Conservation (phyloP, 495 filamentous ascomycete genomes). For the Talaromyces ruber region DNA sequence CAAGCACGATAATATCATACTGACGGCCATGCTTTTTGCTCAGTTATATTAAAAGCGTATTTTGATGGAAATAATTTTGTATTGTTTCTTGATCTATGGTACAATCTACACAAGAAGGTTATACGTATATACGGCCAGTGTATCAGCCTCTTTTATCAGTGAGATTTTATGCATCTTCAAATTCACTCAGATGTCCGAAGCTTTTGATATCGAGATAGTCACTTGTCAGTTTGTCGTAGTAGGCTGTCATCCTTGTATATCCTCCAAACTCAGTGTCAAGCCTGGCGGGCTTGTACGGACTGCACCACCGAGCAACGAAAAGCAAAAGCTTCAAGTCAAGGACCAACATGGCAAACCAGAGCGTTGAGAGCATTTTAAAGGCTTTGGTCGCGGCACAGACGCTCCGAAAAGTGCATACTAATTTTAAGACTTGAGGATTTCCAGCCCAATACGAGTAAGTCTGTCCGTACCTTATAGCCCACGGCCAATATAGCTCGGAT, state of each 20-base stretch:
- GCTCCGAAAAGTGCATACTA: not conserved
- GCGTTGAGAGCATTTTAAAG: not conserved
- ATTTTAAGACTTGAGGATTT: not conserved
- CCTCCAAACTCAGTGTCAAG: not conserved
- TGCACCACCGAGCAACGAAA: not conserved
- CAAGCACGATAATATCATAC: conserved; percentile 67
- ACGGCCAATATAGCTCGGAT: not conserved
- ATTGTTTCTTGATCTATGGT: too few relatives aligned
- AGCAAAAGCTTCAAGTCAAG: not conserved
- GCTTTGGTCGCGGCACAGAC: not conserved
- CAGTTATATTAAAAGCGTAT: not conserved
- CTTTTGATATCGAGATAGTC: not conserved
- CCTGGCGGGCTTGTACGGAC: not conserved
- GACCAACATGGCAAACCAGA: not conserved
- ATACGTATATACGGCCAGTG: too few relatives aligned
- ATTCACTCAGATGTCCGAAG: not conserved
- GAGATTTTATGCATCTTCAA: not conserved
- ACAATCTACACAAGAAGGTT: too few relatives aligned
- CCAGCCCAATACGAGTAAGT: not conserved
- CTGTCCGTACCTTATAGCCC: not conserved
- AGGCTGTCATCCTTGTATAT: not conserved
- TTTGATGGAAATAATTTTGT: not conserved
- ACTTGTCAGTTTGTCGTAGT: not conserved
- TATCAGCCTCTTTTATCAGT: not conserved
- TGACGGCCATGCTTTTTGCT: conserved; percentile 11